phyloP scores from a whole-genome alignment of 257 asterid species.

The Solanum commersonii region DNA sequence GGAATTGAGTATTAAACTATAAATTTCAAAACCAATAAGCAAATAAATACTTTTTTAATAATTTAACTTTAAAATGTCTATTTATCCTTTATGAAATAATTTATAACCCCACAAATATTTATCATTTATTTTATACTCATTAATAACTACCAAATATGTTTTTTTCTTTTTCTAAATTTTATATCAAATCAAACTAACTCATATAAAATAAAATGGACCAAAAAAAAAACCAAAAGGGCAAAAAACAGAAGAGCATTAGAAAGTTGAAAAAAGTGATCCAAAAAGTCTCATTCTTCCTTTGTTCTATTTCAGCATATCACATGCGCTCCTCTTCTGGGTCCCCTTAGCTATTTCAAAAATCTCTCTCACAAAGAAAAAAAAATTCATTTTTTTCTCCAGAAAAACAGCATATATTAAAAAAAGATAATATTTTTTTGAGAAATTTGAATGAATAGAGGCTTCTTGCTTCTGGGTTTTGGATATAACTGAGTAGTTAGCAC shows the following conservation, averaged over 20 bases:
- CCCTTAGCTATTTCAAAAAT: background rate
- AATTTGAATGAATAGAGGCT: background rate
- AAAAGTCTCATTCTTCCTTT: background rate
- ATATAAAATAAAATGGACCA: too few relatives aligned
- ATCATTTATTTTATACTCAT: too few relatives aligned
- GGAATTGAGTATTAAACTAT: background rate
- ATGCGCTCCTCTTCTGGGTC: slow-evolving; percentile 1
- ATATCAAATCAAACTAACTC: too few relatives aligned
- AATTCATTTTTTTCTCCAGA: background rate
- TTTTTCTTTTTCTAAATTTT: too few relatives aligned
- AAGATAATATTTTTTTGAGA: background rate
- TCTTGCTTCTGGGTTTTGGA: background rate
- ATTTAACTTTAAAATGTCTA: too few relatives aligned
- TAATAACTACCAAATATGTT: too few relatives aligned
- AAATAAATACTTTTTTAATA: background rate
- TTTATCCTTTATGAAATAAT: too few relatives aligned
- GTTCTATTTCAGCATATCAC: background rate
- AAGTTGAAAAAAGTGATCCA: background rate
- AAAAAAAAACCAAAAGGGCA: background rate
- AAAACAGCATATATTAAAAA: background rate
- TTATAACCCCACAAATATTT: too few relatives aligned
- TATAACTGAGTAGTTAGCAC: background rate
- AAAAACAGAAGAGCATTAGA: background rate
- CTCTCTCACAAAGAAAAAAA: background rate
- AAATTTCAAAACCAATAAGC: background rate